Base-by-base conservation (phyloP, 768 basidiomycete genomes). In the Psilocybe azurescens region DNA sequence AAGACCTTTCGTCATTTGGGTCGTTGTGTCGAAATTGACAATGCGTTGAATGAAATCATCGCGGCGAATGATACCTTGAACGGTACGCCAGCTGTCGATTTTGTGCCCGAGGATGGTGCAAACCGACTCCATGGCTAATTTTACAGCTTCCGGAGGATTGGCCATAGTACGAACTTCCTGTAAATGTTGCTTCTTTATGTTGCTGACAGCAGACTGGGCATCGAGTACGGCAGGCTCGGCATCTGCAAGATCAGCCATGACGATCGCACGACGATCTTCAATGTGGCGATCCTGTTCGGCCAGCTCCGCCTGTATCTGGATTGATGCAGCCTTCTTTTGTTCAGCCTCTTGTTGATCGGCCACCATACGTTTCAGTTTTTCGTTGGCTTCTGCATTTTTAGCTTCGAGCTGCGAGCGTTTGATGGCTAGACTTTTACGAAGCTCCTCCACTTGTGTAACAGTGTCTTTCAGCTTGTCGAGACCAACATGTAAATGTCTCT, bases 131-230 rank as follows among this genome's bases (percentile, higher is more conserved):
- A 99, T 99, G 14, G 97, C 94, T 49, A 97, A 77, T 75, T 99
- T 99, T 67, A 99, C 96, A 4, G 94, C 91, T 73, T 99, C 97
- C 0, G 97, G 97, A 50, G 97, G 97, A 71, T 98, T 98, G 48
- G 95, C 93, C 96, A 99, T 98, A 9, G 94, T 86, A 69, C 97
- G 87, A 46, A 99, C 97, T 86, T 99, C 97, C 71, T 96, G 93
- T 46, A 99, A 78, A 70, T 99, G 96, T 70, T 95, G 93, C 67
- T 89, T 88, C 77, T 94, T 97, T 81, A 99, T 99, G 73, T 90
- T 97, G 67, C 91, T 93, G 70, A 99, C 97, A n/a, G 97, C 97
- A 3, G 93, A 78, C 71, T 97, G 91, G 20, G 97, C 97, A 13
- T 99, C 96, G 20, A 93, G 74, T 32, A 99, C 97, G 20, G 97